phyloP scores from a whole-genome alignment of 345 rosid species.

The Brassica incana region DNA sequence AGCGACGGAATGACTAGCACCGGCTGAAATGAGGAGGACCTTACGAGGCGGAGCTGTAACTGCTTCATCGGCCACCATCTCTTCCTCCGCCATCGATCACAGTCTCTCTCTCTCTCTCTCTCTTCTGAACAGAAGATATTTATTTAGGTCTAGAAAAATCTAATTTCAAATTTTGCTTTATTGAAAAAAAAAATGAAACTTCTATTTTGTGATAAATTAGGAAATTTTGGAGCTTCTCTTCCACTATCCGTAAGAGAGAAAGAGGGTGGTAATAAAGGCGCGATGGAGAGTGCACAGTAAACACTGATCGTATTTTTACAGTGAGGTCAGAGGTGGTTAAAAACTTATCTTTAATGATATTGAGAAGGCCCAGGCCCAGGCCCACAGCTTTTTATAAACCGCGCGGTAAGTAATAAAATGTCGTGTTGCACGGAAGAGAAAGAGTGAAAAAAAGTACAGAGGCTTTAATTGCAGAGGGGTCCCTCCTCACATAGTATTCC shows the following conservation, averaged over 20 bases:
- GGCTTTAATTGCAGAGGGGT: conserved; percentile 25
- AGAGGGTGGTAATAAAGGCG: conserved; percentile 36
- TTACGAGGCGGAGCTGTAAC: conserved; percentile 52
- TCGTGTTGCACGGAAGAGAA: neutral
- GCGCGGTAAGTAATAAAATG: neutral
- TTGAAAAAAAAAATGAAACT: neutral
- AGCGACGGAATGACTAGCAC: conserved; percentile 96
- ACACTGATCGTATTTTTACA: neutral
- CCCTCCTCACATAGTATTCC: conserved; percentile 9
- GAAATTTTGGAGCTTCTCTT: conserved; percentile 30
- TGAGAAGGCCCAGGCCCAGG: neutral
- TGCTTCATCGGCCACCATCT: conserved; percentile 37
- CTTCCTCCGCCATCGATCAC: conserved; percentile 57
- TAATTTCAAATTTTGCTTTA: neutral
- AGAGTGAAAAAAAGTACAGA: neutral
- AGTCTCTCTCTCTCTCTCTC: neutral
- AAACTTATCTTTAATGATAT: neutral
- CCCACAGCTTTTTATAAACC: neutral
- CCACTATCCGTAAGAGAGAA: conserved; percentile 11
- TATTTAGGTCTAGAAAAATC: neutral
- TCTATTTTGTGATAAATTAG: conserved; percentile 23
- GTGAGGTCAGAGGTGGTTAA: neutral
- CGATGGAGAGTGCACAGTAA: neutral
- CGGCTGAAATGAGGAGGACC: conserved; percentile 88
- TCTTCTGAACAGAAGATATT: conserved; percentile 8